phyloP scores from a whole-genome alignment of 176 grass and related monocot genomes.

The Themeda triandra region DNA sequence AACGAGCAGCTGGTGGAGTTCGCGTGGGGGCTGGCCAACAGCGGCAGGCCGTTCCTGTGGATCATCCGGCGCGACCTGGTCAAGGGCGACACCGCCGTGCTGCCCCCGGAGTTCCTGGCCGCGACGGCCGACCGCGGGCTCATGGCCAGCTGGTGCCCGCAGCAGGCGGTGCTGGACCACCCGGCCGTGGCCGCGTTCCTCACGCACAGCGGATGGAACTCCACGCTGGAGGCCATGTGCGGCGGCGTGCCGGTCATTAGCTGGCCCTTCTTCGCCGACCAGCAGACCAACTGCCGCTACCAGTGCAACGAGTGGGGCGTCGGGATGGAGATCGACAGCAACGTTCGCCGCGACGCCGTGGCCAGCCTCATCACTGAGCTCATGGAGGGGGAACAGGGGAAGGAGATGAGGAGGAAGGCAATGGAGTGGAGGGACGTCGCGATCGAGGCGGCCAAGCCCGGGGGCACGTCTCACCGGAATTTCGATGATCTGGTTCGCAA shows the following conservation, averaged over 20 bases:
- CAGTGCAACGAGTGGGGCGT: constrained; percentile 67
- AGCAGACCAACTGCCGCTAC: constrained; percentile 75
- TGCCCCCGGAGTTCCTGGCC: constrained; percentile 54
- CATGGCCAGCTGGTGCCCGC: constrained; percentile 68
- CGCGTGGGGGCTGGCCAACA: constrained; percentile 80
- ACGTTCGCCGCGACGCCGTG: constrained; percentile 62
- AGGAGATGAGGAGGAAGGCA: constrained; percentile 48
- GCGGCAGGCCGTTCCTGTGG: constrained; percentile 67
- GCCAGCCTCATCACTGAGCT: constrained; percentile 52
- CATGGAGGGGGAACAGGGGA: constrained; percentile 63
- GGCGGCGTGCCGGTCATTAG: constrained; percentile 70
- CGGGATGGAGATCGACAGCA: constrained; percentile 72
- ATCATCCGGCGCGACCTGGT: constrained; percentile 68
- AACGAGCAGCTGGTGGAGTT: constrained; percentile 64
- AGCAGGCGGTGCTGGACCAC: constrained; percentile 71
- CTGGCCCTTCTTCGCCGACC: constrained; percentile 91
- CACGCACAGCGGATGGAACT: constrained; percentile 84
- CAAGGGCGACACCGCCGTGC: constrained; percentile 46
- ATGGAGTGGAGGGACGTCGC: constrained; percentile 53
- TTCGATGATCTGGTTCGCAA: constrained; percentile 31
- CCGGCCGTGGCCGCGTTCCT: constrained; percentile 63
- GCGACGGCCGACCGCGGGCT: constrained; percentile 51
- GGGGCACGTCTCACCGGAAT: constrained; percentile 38
- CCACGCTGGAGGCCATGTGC: constrained; percentile 61
- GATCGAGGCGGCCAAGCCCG: constrained; percentile 22